These are phyloP conservation scores for Cystobasidiopsis lactophilus DNA, from an alignment of 768 basidiomycete genomes.

Conservation along the genomic window DNA sequence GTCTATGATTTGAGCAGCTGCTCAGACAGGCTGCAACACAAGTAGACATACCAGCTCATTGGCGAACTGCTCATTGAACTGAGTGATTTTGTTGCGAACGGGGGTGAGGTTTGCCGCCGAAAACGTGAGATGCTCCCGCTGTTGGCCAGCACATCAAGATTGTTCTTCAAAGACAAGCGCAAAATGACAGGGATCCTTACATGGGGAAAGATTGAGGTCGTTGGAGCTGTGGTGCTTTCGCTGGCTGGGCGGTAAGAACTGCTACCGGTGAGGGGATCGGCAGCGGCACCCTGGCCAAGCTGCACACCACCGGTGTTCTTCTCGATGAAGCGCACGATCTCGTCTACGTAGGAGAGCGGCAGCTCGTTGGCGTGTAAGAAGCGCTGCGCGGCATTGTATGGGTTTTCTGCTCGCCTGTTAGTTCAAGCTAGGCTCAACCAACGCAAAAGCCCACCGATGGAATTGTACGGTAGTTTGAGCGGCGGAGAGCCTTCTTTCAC, in stretches of 20 bases:
- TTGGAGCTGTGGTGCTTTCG: not conserved
- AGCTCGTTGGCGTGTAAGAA: constrained; percentile 71
- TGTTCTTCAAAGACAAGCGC: no score
- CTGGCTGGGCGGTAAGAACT: not conserved
- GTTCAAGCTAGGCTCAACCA: not conserved
- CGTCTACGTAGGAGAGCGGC: constrained; percentile 57
- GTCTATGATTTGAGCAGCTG: no score
- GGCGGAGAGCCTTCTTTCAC: constrained; percentile 79
- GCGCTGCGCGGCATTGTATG: constrained; percentile 65
- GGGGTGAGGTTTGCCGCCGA: not conserved
- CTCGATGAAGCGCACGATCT: constrained; percentile 83
- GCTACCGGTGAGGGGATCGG: constrained; percentile 75
- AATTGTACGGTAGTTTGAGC: constrained; percentile 83
- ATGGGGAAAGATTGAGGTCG: not conserved
- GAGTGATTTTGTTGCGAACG: not conserved
- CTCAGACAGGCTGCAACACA: not conserved
- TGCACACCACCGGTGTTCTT: constrained; percentile 63
- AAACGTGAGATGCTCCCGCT: not conserved
- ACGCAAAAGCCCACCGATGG: constrained; percentile 20
- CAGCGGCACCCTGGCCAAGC: constrained; percentile 36
- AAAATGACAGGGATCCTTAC: constrained; percentile 7
- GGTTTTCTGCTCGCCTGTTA: constrained; percentile 86
- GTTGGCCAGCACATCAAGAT: constrained; percentile 10
- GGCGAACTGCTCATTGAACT: not conserved
- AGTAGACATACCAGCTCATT: not conserved